Base-by-base conservation (phyloP, 2,329 filamentous ascomycete species). In the Penicillium hesseltinei region DNA sequence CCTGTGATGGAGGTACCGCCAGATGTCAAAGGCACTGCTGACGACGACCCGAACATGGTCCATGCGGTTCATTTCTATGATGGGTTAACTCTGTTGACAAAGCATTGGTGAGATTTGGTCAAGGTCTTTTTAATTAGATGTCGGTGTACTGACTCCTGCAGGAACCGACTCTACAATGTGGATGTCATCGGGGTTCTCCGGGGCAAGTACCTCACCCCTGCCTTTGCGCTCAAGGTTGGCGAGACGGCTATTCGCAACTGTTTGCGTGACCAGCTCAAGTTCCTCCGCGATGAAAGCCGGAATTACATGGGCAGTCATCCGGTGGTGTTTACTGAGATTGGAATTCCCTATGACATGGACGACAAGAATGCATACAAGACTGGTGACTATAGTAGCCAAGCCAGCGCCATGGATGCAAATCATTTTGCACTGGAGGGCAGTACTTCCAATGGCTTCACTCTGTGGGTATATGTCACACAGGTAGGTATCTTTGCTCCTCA, bases 281-380 rank as follows among this genome's bases (percentile, higher is more conserved):
- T 88, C 0, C 89, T 99, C 51, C 84, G 87, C 49, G 83, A 95
- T 63, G 94, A 99, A 75, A 95, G 93, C 0, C 77, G 89, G n/a
- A 88, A 96, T 54, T 87, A 91, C 58, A 91, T 92, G 80, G 94
- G 94, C 21, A 86, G 89, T 23, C 92, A 95, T 66, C 94, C 94
- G 0, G 91, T 92, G 66, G 77, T 99, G 5, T 86, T 97, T 73
- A 95, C 91, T 0, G 94, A 99, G 71, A 97, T 97, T 68, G 94
- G 94, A 8, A 97, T 99, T 57, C 94, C 94, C 0, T 99, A 96
- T 71, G 94, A 99, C 71, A 97, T 99, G 95, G 93, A 99, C 69
- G 88, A 96, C 64, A 92, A 96, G 75, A 82, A 94, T 69, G 94
- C 94, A 1, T 99, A 99, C 77, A 90, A 91, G 75, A 96, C 91